A percentile compares a stretch with the other conserved stretches of the same genome.
Evolutionary conservation across 768 basidiomycete genomes (phyloP).

Genomic region (Leccinum fibrillosum): DNA sequence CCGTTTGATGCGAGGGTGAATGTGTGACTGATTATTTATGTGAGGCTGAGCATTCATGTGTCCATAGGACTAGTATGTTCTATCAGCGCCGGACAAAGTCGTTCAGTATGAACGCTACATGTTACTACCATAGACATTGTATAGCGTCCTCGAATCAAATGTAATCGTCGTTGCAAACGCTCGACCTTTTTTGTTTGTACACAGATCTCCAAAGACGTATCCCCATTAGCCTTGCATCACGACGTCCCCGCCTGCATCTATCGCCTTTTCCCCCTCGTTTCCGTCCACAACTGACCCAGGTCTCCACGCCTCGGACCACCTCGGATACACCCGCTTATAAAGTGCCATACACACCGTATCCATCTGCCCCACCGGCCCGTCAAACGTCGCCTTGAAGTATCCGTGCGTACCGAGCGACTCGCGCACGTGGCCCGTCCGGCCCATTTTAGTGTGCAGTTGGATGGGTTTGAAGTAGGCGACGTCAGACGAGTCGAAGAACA

Average conservation of each 20-base stretch:
- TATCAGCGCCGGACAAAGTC: neutral
- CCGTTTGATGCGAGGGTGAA: too few relatives aligned
- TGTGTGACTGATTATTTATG: neutral
- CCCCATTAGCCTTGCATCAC: conserved; percentile 22
- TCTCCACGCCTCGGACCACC: conserved; percentile 65
- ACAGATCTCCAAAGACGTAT: neutral
- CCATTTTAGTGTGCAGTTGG: conserved; percentile 89
- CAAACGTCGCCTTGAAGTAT: conserved; percentile 95
- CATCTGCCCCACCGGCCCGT: conserved; percentile 92
- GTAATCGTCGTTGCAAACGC: neutral
- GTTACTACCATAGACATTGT: neutral
- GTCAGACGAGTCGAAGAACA: conserved; percentile 98
- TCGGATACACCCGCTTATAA: conserved; percentile 93
- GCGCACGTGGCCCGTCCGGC: conserved; percentile 82
- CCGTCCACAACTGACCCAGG: conserved; percentile 12
- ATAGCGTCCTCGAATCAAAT: neutral
- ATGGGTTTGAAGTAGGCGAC: conserved; percentile 91
- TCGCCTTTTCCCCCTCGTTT: neutral
- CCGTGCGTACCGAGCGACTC: conserved; percentile 97
- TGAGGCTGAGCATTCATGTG: neutral
- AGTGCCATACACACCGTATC: conserved; percentile 94
- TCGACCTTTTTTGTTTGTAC: neutral
- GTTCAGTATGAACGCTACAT: neutral
- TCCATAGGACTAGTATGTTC: neutral
- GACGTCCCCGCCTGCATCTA: conserved; percentile 17